Conservation (phyloP, 345 rosid genomes). For the Punica granatum region DNA sequence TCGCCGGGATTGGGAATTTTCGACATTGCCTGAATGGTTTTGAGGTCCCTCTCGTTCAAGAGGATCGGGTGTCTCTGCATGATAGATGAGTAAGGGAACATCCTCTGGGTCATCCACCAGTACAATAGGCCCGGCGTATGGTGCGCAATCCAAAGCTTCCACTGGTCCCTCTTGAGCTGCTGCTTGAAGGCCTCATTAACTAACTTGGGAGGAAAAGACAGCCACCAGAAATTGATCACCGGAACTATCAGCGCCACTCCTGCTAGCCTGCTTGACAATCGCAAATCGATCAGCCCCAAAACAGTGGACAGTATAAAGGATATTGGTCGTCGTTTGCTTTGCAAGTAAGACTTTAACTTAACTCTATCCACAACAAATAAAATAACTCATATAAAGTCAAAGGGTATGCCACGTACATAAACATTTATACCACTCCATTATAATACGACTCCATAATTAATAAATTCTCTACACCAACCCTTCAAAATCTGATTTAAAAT, state of each 20-base stretch:
- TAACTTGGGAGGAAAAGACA: slow-evolving; percentile 34
- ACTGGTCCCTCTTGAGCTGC: slow-evolving; percentile 33
- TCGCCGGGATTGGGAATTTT: slow-evolving; percentile 22
- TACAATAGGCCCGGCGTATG: slow-evolving; percentile 32
- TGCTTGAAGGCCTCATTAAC: slow-evolving; percentile 22
- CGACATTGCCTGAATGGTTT: slow-evolving; percentile 26
- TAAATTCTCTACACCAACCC: too few relatives aligned
- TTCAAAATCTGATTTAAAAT: too few relatives aligned
- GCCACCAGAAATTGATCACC: slow-evolving; percentile 55
- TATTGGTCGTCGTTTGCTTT: too few relatives aligned
- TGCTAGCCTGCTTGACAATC: slow-evolving; percentile 30
- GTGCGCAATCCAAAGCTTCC: slow-evolving; percentile 38
- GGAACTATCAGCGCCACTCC: slow-evolving; percentile 40
- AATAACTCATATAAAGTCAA: too few relatives aligned
- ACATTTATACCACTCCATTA: too few relatives aligned
- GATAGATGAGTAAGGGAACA: slow-evolving; percentile 35
- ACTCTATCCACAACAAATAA: too few relatives aligned
- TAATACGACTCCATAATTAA: too few relatives aligned
- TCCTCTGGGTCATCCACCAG: slow-evolving; percentile 60
- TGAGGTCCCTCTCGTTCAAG: slow-evolving; percentile 18
- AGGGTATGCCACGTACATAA: too few relatives aligned
- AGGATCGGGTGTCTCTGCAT: slow-evolving; percentile 22
- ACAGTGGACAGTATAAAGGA: too few relatives aligned
- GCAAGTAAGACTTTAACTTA: too few relatives aligned
- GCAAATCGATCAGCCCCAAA: neutral